Evolutionary conservation across 1,139 yeast species (phyloP).

Genomic region (Geotrichum klebahnii): DNA sequence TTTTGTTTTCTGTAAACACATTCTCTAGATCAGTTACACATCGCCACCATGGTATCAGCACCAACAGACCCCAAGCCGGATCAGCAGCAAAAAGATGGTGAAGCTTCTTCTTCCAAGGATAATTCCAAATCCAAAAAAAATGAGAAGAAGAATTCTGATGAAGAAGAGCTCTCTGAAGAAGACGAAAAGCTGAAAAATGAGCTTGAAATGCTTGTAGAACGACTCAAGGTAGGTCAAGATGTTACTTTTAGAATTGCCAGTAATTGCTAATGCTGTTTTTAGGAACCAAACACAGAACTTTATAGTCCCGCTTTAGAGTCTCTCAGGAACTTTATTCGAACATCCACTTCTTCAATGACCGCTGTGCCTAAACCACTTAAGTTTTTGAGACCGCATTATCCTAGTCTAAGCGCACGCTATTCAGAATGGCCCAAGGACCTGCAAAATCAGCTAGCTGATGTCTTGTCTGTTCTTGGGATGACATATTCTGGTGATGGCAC

Average conservation of each 20-base stretch:
- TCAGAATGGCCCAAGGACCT: slow-evolving; percentile 55
- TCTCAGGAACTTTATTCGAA: slow-evolving; percentile 74
- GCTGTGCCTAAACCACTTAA: slow-evolving; percentile 98
- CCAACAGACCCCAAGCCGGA: slow-evolving; percentile 16
- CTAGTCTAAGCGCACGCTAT: slow-evolving; percentile 59
- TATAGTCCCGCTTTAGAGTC: slow-evolving; percentile 60
- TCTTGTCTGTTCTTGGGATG: slow-evolving; percentile 91
- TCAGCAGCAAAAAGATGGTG: slow-evolving; percentile 11
- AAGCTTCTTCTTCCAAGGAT: slow-evolving; percentile 10
- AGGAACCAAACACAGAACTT: slow-evolving; percentile 47
- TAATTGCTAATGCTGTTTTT: slow-evolving; percentile 13
- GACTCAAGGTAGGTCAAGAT: slow-evolving; percentile 42
- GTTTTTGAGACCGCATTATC: slow-evolving; percentile 85
- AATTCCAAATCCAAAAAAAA: slow-evolving; percentile 24
- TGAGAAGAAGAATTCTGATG: slow-evolving; percentile 43
- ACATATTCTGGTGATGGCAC: slow-evolving; percentile 84
- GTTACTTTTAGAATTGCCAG: slow-evolving; percentile 21
- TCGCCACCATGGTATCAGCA: slow-evolving; percentile 7
- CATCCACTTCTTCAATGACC: slow-evolving; percentile 96
- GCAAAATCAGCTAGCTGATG: slow-evolving; percentile 63
- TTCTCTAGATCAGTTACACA: background rate
- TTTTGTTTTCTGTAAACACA: too few relatives aligned
- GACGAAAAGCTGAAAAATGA: slow-evolving; percentile 85
- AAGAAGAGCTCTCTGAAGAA: slow-evolving; percentile 89
- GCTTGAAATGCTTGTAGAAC: slow-evolving; percentile 80